Evolutionary conservation across 1,284 basidiomycete genomes (phyloP).

Genomic region (Hypsizygus ulmarius): DNA sequence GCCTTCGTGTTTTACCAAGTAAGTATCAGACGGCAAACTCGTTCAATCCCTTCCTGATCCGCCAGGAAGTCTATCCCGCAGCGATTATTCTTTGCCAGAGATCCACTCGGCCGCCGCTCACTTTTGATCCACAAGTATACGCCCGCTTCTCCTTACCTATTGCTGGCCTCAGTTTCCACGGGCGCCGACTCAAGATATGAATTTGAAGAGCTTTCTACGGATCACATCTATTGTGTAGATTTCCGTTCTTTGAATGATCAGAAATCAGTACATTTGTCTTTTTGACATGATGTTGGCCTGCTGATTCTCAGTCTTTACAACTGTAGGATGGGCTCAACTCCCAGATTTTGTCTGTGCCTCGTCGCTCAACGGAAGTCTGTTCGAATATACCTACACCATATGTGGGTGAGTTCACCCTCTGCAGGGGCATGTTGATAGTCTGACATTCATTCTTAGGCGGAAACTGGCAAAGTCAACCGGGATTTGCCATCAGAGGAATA

Average conservation of each 20-base stretch:
- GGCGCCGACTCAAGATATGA: slow-evolving; percentile 42
- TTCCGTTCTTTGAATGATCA: slow-evolving; percentile 22
- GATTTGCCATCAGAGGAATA: slow-evolving; percentile 44
- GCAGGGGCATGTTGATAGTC: not conserved
- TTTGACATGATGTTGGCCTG: not conserved
- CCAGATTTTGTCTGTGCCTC: slow-evolving; percentile 19
- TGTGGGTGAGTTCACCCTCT: slow-evolving; percentile 22
- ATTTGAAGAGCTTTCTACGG: slow-evolving; percentile 66
- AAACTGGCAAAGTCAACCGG: slow-evolving; percentile 45
- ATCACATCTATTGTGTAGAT: slow-evolving; percentile 54
- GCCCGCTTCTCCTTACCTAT: slow-evolving; percentile 44
- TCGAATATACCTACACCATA: slow-evolving; percentile 13
- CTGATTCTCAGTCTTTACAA: not conserved
- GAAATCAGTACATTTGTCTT: not conserved
- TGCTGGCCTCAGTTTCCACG: slow-evolving; percentile 67
- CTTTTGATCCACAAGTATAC: slow-evolving; percentile 69
- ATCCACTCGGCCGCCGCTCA: slow-evolving; percentile 90
- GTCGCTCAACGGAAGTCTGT: slow-evolving; percentile 22
- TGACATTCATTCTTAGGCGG: slow-evolving; percentile 36
- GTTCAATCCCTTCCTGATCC: slow-evolving; percentile 4
- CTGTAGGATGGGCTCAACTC: slow-evolving; percentile 9
- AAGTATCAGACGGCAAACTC: slow-evolving; percentile 17
- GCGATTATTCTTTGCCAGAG: slow-evolving; percentile 77
- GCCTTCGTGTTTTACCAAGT: slow-evolving; percentile 83
- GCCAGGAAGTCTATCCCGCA: slow-evolving; percentile 39